A percentile compares a stretch with the other conserved stretches of the same genome.
phyloP scores from a whole-genome alignment of 1,284 basidiomycete genomes.

The Trichosporon sp. region DNA sequence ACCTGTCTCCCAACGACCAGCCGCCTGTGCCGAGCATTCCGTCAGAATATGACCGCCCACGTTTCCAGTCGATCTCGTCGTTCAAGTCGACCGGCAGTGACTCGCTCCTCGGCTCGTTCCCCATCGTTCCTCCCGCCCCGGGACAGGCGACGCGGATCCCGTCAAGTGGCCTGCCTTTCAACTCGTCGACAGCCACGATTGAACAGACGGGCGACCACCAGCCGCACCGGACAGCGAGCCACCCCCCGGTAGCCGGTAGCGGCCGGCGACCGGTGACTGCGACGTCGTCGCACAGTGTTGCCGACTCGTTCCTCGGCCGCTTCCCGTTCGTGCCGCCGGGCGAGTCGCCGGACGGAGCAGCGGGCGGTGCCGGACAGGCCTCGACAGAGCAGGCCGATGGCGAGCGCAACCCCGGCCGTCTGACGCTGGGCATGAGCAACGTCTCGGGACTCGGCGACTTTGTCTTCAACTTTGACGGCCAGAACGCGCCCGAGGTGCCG shows the following conservation, averaged over 20 bases:
- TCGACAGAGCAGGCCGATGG: neutral
- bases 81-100: constrained; percentile 46
- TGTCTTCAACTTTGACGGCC: constrained; percentile 45
- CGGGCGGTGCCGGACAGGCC: neutral
- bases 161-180: constrained; percentile 21
- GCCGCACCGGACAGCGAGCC: constrained; percentile 18
- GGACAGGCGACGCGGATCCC: constrained; percentile 19
- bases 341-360: constrained; percentile 33
- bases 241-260: constrained; percentile 17
- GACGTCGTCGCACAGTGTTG: constrained; percentile 37
- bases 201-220: constrained; percentile 18
- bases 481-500: constrained; percentile 6
- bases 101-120: constrained; percentile 50
- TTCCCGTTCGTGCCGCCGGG: constrained; percentile 54
- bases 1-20: constrained; percentile 20
- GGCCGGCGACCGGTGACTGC: constrained; percentile 29
- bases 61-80: constrained; percentile 38
- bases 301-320: constrained; percentile 50
- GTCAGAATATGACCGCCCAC: constrained; percentile 24
- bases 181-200: constrained; percentile 24
- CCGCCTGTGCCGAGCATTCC: constrained; percentile 27
- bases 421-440: constrained; percentile 43
- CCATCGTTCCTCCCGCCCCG: constrained; percentile 49
- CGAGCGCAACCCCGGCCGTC: constrained; percentile 23
- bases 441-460: constrained; percentile 50